phyloP scores from a whole-genome alignment of 148 eudicot species.

The Rheum nobile region DNA sequence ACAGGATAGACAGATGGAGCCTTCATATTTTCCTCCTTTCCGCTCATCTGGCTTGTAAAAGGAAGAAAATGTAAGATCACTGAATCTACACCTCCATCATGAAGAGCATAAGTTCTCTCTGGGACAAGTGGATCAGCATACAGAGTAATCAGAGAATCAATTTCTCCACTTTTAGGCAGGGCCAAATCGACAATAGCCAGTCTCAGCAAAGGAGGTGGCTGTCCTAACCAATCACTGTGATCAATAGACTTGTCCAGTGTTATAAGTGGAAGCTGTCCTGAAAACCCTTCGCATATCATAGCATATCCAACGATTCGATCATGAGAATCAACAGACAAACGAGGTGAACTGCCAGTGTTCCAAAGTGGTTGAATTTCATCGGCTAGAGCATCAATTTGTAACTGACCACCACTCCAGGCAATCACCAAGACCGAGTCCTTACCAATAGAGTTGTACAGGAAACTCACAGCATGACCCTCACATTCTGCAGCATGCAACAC shows the following conservation, averaged over 20 bases:
- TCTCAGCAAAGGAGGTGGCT: constrained; percentile 77
- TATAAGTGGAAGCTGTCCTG: constrained; percentile 28
- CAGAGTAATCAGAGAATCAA: constrained; percentile 39
- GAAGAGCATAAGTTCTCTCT: constrained; percentile 73
- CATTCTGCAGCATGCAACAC: constrained; percentile 35
- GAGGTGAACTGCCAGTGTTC: constrained; percentile 59
- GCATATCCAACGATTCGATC: constrained; percentile 62
- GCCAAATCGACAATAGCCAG: constrained; percentile 87
- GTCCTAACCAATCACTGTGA: constrained; percentile 64
- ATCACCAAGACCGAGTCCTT: constrained; percentile 81
- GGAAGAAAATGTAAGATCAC: constrained; percentile 89
- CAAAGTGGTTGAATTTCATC: constrained; percentile 96
- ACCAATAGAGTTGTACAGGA: constrained; percentile 61
- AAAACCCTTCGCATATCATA: constrained; percentile 78
- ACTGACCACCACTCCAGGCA: constrained; percentile 88
- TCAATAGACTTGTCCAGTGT: constrained; percentile 57
- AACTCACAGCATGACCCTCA: constrained; percentile 74
- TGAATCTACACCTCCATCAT: constrained; percentile 83
- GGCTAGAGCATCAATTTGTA: constrained; percentile 89
- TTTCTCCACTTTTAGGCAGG: constrained; percentile 35
- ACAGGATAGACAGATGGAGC: constrained; percentile 75
- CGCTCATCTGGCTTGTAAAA: constrained; percentile 60
- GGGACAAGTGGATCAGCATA: constrained; percentile 67
- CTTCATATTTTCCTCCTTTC: constrained; percentile 50
- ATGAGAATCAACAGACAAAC: constrained; percentile 50